Evolutionary conservation across 768 basidiomycete genomes (phyloP), one percentile per base, ranked within the genome.

Genomic region (Pilatotrama ljubarskyi): DNA sequence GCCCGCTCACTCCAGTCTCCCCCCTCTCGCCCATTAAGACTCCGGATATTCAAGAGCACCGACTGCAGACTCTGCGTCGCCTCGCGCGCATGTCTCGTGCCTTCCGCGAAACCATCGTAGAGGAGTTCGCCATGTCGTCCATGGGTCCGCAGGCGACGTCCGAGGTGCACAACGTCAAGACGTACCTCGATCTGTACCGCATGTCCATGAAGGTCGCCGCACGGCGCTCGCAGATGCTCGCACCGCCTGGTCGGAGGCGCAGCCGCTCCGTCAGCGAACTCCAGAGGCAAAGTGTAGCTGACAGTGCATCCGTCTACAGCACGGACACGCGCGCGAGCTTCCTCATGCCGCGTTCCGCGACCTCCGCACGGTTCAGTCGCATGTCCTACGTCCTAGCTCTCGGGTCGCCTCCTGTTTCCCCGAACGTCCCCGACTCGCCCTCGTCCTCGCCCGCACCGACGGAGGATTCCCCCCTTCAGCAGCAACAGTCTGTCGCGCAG

Each of bases 141-240:
- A 42, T 67, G 29, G 13, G 13, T 18, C 65, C 60, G 1, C 63
- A 68, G 32, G 44, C 66, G 3, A 54, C 44, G 18, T 44, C 58
- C 17, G 53, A 62, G 20, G 62, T 65, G 25, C 55, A 61, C 13
- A 49, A 54, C 56, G 55, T 69, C 49, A 65, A 62, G 8, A 63
- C 66, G 2, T 71, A 67, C 66, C 67, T 68, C 20, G 70, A 71
- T 52, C 59, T 68, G 11, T 71, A 71, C 65, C 66, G 63, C 51
- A 50, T 63, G 36, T 52, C 63, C 24, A 51, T 53, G 60, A 65
- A 37, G 56, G 24, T 36, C 24, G 37, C 17, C 6, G 46, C 41
- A 18, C 41, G 44, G 8, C 46, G 44, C 17, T 48, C 55, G 24
- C 44, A 47, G n/a, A 32, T 46, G 35, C 47, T 32, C 14, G 32